These are phyloP conservation scores for Wickerhamiella occidentalis DNA, from an alignment of 805 yeast genomes.

Conservation along the genomic window DNA sequence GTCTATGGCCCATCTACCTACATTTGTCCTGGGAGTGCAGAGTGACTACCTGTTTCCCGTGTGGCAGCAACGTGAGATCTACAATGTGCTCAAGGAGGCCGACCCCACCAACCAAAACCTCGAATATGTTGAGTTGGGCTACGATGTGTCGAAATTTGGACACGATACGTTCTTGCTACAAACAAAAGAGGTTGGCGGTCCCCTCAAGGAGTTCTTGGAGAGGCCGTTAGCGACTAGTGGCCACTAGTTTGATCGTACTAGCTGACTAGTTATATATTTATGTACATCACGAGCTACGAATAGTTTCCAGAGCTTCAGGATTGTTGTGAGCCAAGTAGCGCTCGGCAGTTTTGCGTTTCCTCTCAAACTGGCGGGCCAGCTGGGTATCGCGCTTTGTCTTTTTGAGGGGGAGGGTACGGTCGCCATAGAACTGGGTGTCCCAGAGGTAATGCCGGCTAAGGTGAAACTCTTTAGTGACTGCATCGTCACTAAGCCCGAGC, in stretches of 20 bases:
- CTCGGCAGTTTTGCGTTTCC: conserved; percentile 21
- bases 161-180: conserved; percentile 84
- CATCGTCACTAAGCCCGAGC: conserved; percentile 74
- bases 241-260: no score
- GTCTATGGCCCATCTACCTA: conserved; percentile 48
- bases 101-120: conserved; percentile 19
- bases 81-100: conserved; percentile 36
- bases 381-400: conserved; percentile 23
- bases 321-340: conserved; percentile 22
- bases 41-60: conserved; percentile 85
- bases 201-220: conserved; percentile 52
- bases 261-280: no score
- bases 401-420: conserved; percentile 26
- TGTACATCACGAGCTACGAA: conserved; percentile 4
- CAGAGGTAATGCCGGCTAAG: conserved; percentile 28
- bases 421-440: conserved; percentile 29
- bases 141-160: conserved; percentile 69
- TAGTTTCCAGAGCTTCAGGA: conserved; percentile 17
- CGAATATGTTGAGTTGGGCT: conserved; percentile 60
- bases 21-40: conserved; percentile 81
- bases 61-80: conserved; percentile 86
- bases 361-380: conserved; percentile 17
- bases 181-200: conserved; percentile 66
- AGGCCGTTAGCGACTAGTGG: not conserved
- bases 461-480: conserved; percentile 60